Evolutionary conservation across 2,329 filamentous ascomycete species (phyloP).

Genomic region (Penicillium concentricum): DNA sequence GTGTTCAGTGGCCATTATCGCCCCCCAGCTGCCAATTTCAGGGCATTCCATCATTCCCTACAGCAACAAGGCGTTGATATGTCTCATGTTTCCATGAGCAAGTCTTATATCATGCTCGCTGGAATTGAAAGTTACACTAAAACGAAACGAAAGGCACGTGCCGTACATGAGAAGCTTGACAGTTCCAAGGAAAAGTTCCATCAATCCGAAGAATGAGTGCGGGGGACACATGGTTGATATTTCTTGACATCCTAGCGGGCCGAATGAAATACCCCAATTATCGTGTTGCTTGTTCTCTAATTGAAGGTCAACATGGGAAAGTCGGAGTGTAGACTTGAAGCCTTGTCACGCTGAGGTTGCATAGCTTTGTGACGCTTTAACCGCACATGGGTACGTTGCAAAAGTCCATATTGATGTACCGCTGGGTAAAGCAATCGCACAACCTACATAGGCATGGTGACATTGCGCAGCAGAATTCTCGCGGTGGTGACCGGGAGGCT

Average conservation of each 20-base stretch:
- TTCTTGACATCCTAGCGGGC: not conserved
- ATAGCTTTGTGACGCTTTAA: not conserved
- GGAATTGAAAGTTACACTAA: conserved; percentile 78
- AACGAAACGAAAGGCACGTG: conserved; percentile 48
- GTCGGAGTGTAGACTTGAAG: not conserved
- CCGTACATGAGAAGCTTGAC: conserved; percentile 23
- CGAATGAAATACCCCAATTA: not conserved
- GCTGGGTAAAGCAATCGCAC: not conserved
- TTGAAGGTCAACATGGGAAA: not conserved
- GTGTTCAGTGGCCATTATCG: conserved; percentile 75
- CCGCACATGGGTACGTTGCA: not conserved
- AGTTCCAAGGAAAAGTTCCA: not conserved
- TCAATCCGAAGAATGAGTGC: not conserved
- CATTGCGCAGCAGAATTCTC: not conserved
- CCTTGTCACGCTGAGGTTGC: not conserved
- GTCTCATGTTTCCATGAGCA: conserved; percentile 72
- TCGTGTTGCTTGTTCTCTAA: not conserved
- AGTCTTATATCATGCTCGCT: conserved; percentile 77
- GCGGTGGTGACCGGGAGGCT: not conserved
- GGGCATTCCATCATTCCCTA: conserved; percentile 73
- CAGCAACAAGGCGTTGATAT: conserved; percentile 75
- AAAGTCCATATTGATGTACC: not conserved
- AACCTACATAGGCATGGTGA: not conserved
- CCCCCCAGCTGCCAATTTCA: conserved; percentile 78
- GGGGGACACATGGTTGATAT: not conserved